Evolutionary conservation across 257 asterid genomes (phyloP), one percentile per base, ranked within the genome.

Genomic region (Scutellaria minor): DNA sequence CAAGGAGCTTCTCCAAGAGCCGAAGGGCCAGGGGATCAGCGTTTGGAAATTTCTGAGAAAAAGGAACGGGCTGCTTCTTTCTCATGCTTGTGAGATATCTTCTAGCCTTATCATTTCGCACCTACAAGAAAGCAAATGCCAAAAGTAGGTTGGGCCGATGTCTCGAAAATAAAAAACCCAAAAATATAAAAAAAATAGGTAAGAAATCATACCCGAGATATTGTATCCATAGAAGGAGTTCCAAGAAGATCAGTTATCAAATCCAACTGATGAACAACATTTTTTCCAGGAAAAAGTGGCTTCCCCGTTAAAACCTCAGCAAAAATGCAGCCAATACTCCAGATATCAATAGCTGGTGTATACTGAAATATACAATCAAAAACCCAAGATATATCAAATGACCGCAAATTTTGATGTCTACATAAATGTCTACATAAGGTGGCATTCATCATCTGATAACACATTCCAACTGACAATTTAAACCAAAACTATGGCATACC

Each of bases 311-410:
- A 77, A 57, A 91, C 96, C 80, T 93, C 98, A 15, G 97, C 97
- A 79, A 93, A 89, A 68, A 93, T 93, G 85, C 97, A 93, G 77
- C 98, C 97, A 13, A 93, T 91, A 68, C 97, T 88, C 98, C 98
- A 93, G 64, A 93, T 84, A 72, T 93, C 98, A 71, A 93, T 92
- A 54, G 96, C 96, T 42, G 96, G 90, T 59, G 98, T 92, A 75
- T 92, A 92, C 98, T 92, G 92, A 80, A 67, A 70, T 14, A 72
- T 54, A 48, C 22, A 9, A 63, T 6, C 4, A 50, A 56, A 64
- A 63, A 20, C 12, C 7, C 46, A 52, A 73, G 59, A 81, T 15
- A 72, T 9, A 39, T 42, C 44, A 64, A 60, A 24, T 18, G 6
- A 12, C 41, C 24, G 60, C 11, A 71, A 70, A 64, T 44, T 6